A percentile compares a stretch with the other conserved stretches of the same genome.
phyloP scores from a whole-genome alignment of 2,329 filamentous ascomycete species.

The Claviceps paspali region DNA sequence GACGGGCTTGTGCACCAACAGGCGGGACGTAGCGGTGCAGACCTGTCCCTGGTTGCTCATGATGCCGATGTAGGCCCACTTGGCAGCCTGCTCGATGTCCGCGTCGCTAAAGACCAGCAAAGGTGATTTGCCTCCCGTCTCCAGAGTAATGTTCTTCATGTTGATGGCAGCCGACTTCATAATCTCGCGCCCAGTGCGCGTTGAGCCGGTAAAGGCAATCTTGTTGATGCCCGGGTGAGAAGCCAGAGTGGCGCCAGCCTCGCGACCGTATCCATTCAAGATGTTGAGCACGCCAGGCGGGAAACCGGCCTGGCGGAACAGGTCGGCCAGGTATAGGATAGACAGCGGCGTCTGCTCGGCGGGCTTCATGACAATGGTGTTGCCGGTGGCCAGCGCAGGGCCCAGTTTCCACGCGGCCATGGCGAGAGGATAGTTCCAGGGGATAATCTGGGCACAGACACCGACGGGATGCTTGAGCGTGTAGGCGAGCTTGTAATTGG shows the following conservation, averaged over 20 bases:
- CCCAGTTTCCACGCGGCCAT: conserved; percentile 54
- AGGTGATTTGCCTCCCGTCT: conserved; percentile 53
- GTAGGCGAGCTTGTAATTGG: conserved; percentile 54
- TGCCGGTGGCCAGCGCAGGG: conserved; percentile 50
- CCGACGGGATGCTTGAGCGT: conserved; percentile 64
- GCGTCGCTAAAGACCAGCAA: conserved; percentile 50
- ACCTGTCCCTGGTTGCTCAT: conserved; percentile 50
- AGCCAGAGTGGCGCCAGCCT: conserved; percentile 53
- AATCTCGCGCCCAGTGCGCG: conserved; percentile 54
- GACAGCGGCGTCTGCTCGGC: conserved; percentile 54
- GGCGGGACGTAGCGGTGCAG: conserved; percentile 48
- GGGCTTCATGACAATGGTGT: conserved; percentile 48
- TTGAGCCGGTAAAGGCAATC: conserved; percentile 66
- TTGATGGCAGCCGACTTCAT: conserved; percentile 60
- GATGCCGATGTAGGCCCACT: conserved; percentile 34
- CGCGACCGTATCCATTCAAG: conserved; percentile 53
- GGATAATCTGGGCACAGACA: conserved; percentile 60
- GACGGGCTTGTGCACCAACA: conserved; percentile 46
- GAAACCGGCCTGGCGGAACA: conserved; percentile 61
- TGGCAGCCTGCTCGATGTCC: conserved; percentile 52
- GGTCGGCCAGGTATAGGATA: conserved; percentile 47
- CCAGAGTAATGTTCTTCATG: conserved; percentile 50
- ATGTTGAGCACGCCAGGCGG: conserved; percentile 67
- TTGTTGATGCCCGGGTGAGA: conserved; percentile 57
- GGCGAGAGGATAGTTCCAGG: conserved; percentile 51